Evolutionary conservation across 108 stramenopile genomes (phyloP), one percentile per base, ranked within the genome.

Genomic region (Pelagomonas calceolata): DNA sequence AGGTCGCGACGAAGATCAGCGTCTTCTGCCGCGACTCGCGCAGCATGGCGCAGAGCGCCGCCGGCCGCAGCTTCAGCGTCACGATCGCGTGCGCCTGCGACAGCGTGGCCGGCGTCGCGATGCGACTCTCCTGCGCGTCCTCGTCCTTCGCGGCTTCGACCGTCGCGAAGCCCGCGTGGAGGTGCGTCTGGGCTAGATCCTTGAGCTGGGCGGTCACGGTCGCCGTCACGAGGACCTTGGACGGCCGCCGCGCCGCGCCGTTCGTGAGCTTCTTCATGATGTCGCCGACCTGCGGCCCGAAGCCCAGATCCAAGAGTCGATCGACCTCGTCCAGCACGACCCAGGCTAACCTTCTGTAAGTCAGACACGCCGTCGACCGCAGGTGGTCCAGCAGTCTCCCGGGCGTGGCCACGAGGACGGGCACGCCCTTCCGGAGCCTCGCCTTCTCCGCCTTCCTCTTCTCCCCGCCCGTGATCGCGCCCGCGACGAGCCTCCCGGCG

Each of bases 301-400:
- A 84, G 0, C 95, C 97, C 88, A 91, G 84, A 75, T 96, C 97
- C 63, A 94, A 70, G 36, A 98, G 80, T 4, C 95, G 90, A 78
- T 98, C 97, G 0, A 85, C 91, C 82, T 98, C 97, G 78, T 98
- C 95, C 67, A 96, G 69, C 3, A 98, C 94, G 15, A 98, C 73
- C 92, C 91, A 95, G 66, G 86, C 72, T 31, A 93, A 69, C 33
- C 85, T 87, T 33, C 85, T 80, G 36, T 82, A 70, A 33, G 85
- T 68, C 34, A 95, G 83, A 43, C 84, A 81, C 73, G 90, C 87
- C 21, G 96, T 97, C 72, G 88, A 85, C 72, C 81, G 60, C 68
- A 98, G 80, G 73, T 98, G 98, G 78, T 98, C 98, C 69, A 96
- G 73, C 32, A 97, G 70, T 29, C 98, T 81, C 29, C 98, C 98